phyloP scores from a whole-genome alignment of 805 yeast species.

The Phaffomyces antillensis region DNA sequence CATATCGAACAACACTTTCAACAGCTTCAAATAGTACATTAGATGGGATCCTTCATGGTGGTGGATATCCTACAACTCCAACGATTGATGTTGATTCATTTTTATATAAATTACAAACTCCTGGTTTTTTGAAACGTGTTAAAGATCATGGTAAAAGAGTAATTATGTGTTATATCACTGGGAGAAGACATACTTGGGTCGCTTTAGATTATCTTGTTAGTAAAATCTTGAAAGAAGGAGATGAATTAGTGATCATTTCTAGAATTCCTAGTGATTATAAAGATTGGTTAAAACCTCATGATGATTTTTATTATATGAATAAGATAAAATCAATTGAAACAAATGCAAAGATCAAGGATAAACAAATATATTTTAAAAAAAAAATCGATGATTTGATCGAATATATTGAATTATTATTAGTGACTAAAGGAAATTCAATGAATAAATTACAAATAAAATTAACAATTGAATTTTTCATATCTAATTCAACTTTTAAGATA shows the following conservation, averaged over 20 bases:
- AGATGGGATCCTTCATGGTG: conserved; percentile 14
- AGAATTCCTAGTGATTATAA: conserved; percentile 29
- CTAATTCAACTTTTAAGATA: conserved; percentile 43
- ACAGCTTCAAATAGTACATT: conserved; percentile 1
- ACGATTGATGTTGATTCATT: conserved; percentile 12
- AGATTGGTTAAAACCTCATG: conserved; percentile 3
- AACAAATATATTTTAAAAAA: conserved; percentile 25
- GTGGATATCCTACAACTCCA: conserved; percentile 19
- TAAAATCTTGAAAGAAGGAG: conserved; percentile 54
- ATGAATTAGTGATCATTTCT: conserved; percentile 56
- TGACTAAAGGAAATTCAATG: conserved; percentile 29
- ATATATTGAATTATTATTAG: conserved; percentile 41
- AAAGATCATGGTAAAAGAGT: conserved; percentile 31
- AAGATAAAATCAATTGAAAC: conserved; percentile 5
- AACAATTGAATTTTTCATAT: conserved; percentile 55
- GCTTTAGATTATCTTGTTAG: conserved; percentile 65
- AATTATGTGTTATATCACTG: conserved; percentile 48
- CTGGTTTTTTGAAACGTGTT: neutral
- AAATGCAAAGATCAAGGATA: conserved; percentile 2
- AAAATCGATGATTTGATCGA: conserved; percentile 34
- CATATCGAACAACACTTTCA: neutral
- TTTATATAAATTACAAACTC: conserved; percentile 3
- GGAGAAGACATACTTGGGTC: conserved; percentile 53
- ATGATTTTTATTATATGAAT: neutral
- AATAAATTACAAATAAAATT: conserved; percentile 27